Conservation (phyloP, 805 yeast species). For the Starmerella stigmatis region DNA sequence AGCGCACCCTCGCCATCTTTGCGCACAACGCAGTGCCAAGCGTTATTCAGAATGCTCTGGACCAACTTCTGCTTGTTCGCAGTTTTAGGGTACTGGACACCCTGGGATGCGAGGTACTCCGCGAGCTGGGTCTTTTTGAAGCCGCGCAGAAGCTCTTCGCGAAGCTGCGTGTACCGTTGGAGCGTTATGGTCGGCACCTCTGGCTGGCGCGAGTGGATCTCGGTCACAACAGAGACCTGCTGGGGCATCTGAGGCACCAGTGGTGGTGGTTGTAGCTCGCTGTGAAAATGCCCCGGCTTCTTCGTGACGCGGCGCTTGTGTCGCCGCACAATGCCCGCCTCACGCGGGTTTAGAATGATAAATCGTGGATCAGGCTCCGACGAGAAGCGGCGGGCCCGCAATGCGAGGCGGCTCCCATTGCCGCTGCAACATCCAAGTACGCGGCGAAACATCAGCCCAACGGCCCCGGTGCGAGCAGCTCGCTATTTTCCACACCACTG, state of each 20-base stretch:
- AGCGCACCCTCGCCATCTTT: constrained; percentile 30
- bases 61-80: constrained; percentile 23
- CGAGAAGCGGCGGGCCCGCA: not conserved
- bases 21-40: constrained; percentile 32
- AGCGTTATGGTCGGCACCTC: constrained; percentile 9
- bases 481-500: too few species aligned
- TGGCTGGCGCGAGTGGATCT: constrained; percentile 17
- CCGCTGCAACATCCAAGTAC: not conserved
- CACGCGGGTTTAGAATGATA: constrained; percentile 16
- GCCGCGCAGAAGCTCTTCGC: constrained; percentile 23
- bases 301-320: not conserved
- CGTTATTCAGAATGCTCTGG: constrained; percentile 28
- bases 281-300: not conserved
- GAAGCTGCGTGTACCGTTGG: constrained; percentile 20
- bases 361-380: not conserved
- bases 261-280: not conserved
- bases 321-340: constrained; percentile 14
- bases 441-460: constrained; percentile 1
- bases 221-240: constrained; percentile 9
- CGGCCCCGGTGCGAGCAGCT: too few species aligned
- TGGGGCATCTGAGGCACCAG: constrained; percentile 3
- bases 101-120: constrained; percentile 10
- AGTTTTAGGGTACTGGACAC: not conserved
- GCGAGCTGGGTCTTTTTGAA: constrained; percentile 27
- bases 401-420: not conserved